Evolutionary conservation across 192 early-diverging fungal genomes (phyloP).

Genomic region (Dissophora ornata): DNA sequence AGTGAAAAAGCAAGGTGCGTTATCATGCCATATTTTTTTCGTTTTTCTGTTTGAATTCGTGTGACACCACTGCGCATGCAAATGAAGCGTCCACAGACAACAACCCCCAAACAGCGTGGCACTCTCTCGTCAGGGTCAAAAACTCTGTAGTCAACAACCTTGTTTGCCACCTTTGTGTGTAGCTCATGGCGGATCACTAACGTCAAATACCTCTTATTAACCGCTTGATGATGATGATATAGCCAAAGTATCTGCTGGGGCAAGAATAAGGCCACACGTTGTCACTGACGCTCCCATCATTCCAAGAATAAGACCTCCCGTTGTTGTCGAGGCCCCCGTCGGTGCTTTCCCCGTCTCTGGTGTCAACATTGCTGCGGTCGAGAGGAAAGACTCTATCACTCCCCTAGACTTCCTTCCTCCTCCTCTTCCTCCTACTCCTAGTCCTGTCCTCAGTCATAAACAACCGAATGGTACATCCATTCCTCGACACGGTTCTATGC

Average conservation of each 20-base stretch:
- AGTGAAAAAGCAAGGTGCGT: not conserved
- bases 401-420: slow-evolving; percentile 9
- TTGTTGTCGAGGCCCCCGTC: slow-evolving; percentile 30
- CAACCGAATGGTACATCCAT: slow-evolving; percentile 27
- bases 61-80: too few relatives aligned
- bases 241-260: slow-evolving; percentile 39
- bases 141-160: not conserved
- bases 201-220: too few relatives aligned
- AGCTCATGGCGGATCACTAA: too few relatives aligned
- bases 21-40: too few relatives aligned
- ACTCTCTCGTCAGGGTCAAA: not conserved
- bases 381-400: slow-evolving; percentile 1
- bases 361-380: slow-evolving; percentile 1
- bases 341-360: slow-evolving; percentile 32
- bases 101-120: not conserved
- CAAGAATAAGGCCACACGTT: slow-evolving; percentile 22
- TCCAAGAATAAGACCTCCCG: slow-evolving; percentile 22
- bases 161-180: not conserved
- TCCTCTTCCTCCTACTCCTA: slow-evolving; percentile 11
- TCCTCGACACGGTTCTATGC: not conserved
- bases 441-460: slow-evolving; percentile 22
- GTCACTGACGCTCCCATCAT: slow-evolving; percentile 23
- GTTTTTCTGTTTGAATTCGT: too few relatives aligned
- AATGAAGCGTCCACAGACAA: too few relatives aligned
- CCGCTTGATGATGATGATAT: too few relatives aligned